A percentile compares a stretch with the other conserved stretches of the same genome.
Evolutionary conservation across 2,329 filamentous ascomycete genomes (phyloP).

Genomic region (Arthrobotrys conoides): DNA sequence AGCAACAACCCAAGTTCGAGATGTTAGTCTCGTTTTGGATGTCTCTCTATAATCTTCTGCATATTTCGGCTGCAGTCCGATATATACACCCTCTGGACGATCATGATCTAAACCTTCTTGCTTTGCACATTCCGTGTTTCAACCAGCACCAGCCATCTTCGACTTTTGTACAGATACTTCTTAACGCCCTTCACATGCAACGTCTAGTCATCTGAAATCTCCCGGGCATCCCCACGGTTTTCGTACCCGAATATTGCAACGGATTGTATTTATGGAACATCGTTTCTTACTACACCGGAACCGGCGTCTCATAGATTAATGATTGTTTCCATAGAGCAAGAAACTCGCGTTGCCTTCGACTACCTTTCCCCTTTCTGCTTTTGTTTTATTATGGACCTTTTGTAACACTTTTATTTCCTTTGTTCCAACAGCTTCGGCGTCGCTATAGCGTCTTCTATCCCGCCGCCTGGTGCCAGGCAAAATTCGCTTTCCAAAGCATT

Average conservation of each 20-base stretch:
- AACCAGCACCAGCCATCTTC: constrained; percentile 44
- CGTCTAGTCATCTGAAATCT: constrained; percentile 50
- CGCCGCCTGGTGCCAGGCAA: constrained; percentile 40
- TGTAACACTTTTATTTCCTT: constrained; percentile 40
- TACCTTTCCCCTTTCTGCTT: constrained; percentile 28
- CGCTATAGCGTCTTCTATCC: constrained; percentile 30
- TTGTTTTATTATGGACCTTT: constrained; percentile 58
- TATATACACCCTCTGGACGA: constrained; percentile 44
- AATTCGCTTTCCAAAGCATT: constrained; percentile 7
- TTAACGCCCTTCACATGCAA: constrained; percentile 56
- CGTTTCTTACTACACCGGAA: constrained; percentile 58
- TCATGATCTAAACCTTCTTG: constrained; percentile 61
- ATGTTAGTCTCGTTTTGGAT: constrained; percentile 97
- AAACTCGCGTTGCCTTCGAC: constrained; percentile 55
- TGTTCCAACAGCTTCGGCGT: constrained; percentile 34
- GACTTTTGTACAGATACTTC: constrained; percentile 57
- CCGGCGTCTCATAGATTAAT: constrained; percentile 60
- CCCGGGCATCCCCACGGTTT: constrained; percentile 46
- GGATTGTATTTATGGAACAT: constrained; percentile 60
- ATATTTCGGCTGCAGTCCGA: constrained; percentile 39
- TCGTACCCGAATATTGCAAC: constrained; percentile 49
- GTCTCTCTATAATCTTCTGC: constrained; percentile 74
- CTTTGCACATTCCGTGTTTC: constrained; percentile 55
- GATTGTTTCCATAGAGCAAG: constrained; percentile 61
- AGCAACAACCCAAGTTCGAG: constrained; percentile 86